phyloP scores from a whole-genome alignment of 495 filamentous ascomycete genomes.

The Hypoxylon rickii region DNA sequence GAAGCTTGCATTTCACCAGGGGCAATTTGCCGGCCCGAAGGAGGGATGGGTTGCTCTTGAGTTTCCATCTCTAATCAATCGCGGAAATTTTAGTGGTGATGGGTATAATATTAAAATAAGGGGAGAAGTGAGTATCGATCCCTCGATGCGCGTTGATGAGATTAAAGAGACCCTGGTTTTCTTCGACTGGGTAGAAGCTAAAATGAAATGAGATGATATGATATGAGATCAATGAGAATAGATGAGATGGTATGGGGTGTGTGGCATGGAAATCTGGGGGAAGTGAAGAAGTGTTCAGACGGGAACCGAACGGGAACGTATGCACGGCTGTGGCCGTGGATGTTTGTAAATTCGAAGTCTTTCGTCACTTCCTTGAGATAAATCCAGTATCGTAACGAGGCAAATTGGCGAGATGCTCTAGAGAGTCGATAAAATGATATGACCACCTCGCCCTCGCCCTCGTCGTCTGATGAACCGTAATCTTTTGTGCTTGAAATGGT shows the following conservation, averaged over 20 bases:
- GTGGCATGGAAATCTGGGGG: too few species aligned
- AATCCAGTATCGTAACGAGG: neutral
- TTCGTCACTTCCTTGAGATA: too few species aligned
- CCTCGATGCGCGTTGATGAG: too few species aligned
- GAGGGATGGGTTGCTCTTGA: constrained; percentile 15
- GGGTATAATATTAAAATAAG: neutral
- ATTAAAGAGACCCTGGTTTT: neutral
- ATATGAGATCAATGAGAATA: constrained; percentile 13
- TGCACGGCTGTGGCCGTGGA: too few species aligned
- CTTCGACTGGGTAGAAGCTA: neutral
- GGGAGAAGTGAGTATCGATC: too few species aligned
- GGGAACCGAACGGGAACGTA: too few species aligned
- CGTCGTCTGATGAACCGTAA: constrained; percentile 3
- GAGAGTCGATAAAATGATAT: constrained; percentile 2
- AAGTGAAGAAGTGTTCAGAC: too few species aligned
- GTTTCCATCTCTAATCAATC: constrained; percentile 14
- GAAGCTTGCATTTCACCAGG: constrained; percentile 4
- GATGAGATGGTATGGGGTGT: too few species aligned
- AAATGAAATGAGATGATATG: constrained; percentile 2
- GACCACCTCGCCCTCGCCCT: constrained; percentile 1
- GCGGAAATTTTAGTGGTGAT: neutral
- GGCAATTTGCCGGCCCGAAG: constrained; percentile 4
- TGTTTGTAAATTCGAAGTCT: too few species aligned
- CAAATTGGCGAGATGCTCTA: neutral
- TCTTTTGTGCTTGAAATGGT: neutral